These are phyloP conservation scores for Blastomyces emzantsi DNA, from an alignment of 2,329 filamentous ascomycete genomes.

Conservation along the genomic window DNA sequence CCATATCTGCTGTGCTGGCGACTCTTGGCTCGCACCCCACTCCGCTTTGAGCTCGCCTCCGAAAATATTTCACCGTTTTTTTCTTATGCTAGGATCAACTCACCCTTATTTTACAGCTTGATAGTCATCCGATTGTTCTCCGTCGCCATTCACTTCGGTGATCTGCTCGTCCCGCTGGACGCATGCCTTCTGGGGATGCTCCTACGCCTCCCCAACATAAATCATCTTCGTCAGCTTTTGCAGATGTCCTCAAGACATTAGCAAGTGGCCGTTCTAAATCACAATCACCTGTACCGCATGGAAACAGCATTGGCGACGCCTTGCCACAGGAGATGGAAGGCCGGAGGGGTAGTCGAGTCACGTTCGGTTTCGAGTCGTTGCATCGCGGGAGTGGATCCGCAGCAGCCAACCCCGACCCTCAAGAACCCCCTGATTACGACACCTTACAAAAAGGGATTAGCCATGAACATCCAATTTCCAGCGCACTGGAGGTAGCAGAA, in stretches of 20 bases:
- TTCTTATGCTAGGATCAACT: neutral
- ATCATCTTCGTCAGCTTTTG: constrained; percentile 31
- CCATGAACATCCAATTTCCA: constrained; percentile 27
- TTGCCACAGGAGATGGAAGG: constrained; percentile 25
- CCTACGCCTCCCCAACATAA: constrained; percentile 28
- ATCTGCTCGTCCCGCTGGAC: constrained; percentile 17
- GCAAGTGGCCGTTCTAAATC: constrained; percentile 32
- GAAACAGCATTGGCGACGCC: constrained; percentile 26
- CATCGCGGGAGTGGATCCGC: constrained; percentile 33
- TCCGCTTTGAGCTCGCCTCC: neutral
- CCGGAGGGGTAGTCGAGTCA: constrained; percentile 26
- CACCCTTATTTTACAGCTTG: neutral
- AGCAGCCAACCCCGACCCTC: constrained; percentile 29
- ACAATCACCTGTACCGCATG: constrained; percentile 28
- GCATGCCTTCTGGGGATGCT: constrained; percentile 39
- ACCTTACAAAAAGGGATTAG: constrained; percentile 28
- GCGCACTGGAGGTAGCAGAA: constrained; percentile 34
- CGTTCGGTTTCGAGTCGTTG: constrained; percentile 33
- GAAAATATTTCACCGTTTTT: neutral
- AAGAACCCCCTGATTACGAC: constrained; percentile 32
- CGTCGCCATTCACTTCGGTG: neutral
- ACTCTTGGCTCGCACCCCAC: constrained; percentile 9
- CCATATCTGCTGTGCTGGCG: constrained; percentile 1
- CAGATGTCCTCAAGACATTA: constrained; percentile 38
- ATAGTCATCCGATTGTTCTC: neutral